Evolutionary conservation across 345 rosid genomes (phyloP), one percentile per base, ranked within the genome.

Genomic region (Eucalyptus curtisii): DNA sequence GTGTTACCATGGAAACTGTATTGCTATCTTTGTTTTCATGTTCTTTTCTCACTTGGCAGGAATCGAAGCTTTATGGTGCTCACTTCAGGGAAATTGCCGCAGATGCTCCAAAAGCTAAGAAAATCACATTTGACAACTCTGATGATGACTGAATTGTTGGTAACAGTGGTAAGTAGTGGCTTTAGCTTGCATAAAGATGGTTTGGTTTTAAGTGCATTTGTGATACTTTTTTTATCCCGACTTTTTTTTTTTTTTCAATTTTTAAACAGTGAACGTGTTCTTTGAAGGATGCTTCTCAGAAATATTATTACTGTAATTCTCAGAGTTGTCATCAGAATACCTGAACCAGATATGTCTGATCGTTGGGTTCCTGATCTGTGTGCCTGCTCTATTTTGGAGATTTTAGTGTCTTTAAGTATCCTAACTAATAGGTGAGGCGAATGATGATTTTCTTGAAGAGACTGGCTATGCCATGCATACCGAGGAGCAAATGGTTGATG

Each of bases 41-140:
- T 66, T 11, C 55, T 50, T 44, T 66, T 20, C 24, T 89, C 13
- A 44, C 33, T 53, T 31, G 90, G 91, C 90, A 97, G 99, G 99
- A 98, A 87, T 97, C 99, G 6, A 97, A 98, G 91, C 92, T 98
- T 49, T 97, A 98, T 52, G 99, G 99, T n/a, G 95, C 98, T 89
- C 98, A 97, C 92, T 97, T 94, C 92, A 95, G 93, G 92, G 99
- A 98, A 93, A 95, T 98, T 50, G 86, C 96, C 45, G 97, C 95
- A 24, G 95, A 96, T 94, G 99, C 99, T 89, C 99, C 98, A 37
- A 96, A 98, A 91, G 93, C 99, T 47, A 98, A 88, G 27, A 97
- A 94, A 87, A 97, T 95, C 61, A 95, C 93, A 61, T 97, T 98
- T 37, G 92, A 91, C 88, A 86, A 94, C 91, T 96, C 99, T 3